Evolutionary conservation across 495 filamentous ascomycete species (phyloP), one percentile per base, ranked within the genome.

Genomic region (Apodospora peruviana): DNA sequence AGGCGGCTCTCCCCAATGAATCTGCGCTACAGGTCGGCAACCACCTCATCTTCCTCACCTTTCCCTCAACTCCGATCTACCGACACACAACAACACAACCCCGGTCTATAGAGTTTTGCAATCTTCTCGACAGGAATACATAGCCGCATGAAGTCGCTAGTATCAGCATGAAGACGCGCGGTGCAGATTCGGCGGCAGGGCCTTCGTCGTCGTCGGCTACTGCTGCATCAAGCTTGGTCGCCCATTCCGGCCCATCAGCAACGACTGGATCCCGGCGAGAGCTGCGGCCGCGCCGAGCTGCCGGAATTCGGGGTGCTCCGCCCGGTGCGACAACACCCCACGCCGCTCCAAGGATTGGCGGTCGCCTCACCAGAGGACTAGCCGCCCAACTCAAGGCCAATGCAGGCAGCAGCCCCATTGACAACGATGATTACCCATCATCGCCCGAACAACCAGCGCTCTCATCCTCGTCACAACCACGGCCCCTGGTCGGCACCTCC

Each of bases 201-300:
- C 8, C 48, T 27, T 45, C 37, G 4, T 46, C 52, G 18, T 40
- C 5, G 32, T n/a, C 16, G 32, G 11, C 32, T n/a, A 35, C 16
- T n/a, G 11, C 32, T 11, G 11, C 36, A 16, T 17, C 20, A 14
- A 18, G 14, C 12, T 41, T 20, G 39, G 8, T 10, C 14, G 8
- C 39, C 23, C n/a, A n/a, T n/a, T n/a, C n/a, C n/a, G n/a, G n/a
- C n/a, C 18, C 39, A 40, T 40, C 37, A 9, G 37, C 37, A 4
- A 24, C 39, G 27, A 11, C 48, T 37, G 32, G 42, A 38, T 22
- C 48, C 19, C 34, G 43, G n/a, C 52, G 57, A 43, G 34, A 47
- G 19, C 45, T 61, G 23, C 45, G 58, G 50, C 58, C 55, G 34
- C 61, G 61, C 58, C 61, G 48, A 59, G 48, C 49, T 16, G 7